Evolutionary conservation across 352 stramenopile species (phyloP), one percentile per base, ranked within the genome.

Genomic region (Pythium brachiatum): DNA sequence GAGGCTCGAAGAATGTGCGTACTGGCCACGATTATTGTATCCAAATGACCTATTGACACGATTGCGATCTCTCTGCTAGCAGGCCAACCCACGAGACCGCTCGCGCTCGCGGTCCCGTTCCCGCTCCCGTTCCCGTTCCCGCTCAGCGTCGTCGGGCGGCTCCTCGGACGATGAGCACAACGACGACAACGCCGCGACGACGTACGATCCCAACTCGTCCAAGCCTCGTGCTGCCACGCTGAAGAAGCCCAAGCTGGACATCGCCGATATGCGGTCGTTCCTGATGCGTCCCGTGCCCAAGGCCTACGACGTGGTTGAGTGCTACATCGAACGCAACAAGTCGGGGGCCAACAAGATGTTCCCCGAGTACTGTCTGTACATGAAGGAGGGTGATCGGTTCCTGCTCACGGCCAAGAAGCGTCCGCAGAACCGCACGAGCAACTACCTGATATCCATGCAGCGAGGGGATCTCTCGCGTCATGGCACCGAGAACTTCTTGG

Each of bases 401-500:
- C 69, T 99, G n/a, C 87, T 99, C 64, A 96, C 91, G 16, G 92
- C 87, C 39, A 99, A 99, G 77, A 99, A 99, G 69, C 81, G 95
- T 13, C 79, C 88, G 8, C 98, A 98, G 66, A 98, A 98, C 72
- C 95, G 93, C 68, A 99, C 96, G 26, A 98, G 89, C 62, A 99
- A 99, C 69, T 99, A 99, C 76, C 72, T 98, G 26, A 89, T 99
- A 48, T 98, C 87, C 8, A 92, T 96, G 77, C 89, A 97, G 63
- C 81, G 90, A 31, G 94, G 92, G 15, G 96, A 99, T 64, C 77
- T 98, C 50, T 84, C 94, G 53, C 83, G 92, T 50, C 81, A 90
- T 27, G 92, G 85, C 23, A 93, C 88, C 44, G 74, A 90, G 13
- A 98, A 97, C 67, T 99, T 96, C 67, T 57, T 99, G 29, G 97